Conservation (phyloP, 306 rosid species). For the Acacia melanoxylon region DNA sequence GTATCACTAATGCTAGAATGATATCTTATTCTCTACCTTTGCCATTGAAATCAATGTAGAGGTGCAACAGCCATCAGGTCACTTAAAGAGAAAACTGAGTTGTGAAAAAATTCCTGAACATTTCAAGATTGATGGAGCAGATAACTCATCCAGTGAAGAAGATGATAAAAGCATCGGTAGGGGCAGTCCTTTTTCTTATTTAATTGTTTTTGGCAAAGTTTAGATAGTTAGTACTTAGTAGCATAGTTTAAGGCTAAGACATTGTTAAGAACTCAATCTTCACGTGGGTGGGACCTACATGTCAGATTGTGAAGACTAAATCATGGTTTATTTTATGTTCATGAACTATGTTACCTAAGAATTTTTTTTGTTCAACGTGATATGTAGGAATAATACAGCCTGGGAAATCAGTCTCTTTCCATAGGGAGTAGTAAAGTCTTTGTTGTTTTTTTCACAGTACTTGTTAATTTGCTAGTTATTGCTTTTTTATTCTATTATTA, state of each 20-base stretch:
- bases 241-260: background rate
- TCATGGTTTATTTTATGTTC: background rate
- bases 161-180: background rate
- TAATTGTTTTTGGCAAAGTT: background rate
- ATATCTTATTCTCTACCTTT: background rate
- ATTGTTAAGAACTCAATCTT: background rate
- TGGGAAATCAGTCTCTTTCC: background rate
- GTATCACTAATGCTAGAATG: background rate
- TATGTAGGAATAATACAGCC: background rate
- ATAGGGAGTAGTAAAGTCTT: background rate
- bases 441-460: background rate
- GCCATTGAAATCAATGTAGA: background rate
- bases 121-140: background rate
- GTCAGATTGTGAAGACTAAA: background rate
- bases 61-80: background rate
- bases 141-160: no score
- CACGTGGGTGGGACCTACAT: background rate
- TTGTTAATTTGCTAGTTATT: background rate
- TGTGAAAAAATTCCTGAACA: background rate
- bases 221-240: background rate
- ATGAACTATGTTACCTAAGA: background rate
- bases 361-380: background rate
- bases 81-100: no score
- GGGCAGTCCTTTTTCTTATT: constrained; percentile 1
- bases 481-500: background rate